Conservation (phyloP, 208 protist species). For the Naegleria fowleri region DNA sequence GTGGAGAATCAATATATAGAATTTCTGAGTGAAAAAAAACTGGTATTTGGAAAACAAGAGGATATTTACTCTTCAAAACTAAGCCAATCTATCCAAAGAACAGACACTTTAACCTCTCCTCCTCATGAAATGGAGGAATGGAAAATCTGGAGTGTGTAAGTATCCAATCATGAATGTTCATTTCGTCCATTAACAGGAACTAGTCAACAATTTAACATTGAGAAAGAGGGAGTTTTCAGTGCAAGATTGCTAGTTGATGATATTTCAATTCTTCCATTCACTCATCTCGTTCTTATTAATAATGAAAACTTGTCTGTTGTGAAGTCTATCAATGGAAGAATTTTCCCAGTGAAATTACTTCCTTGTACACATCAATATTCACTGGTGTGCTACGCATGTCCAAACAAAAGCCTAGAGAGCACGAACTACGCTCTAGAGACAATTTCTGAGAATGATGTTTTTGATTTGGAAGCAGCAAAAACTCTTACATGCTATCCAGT, state of each 20-base stretch:
- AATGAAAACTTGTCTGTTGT: background rate
- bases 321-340: background rate
- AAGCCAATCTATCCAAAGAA: background rate
- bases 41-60: background rate
- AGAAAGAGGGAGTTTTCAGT: background rate
- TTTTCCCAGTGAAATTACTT: background rate
- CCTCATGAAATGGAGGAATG: background rate
- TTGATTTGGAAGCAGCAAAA: background rate
- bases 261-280: background rate
- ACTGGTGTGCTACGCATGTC: background rate
- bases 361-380: background rate
- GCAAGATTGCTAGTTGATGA: background rate
- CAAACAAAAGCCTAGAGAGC: no score
- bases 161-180: background rate
- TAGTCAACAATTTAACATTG: background rate
- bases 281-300: background rate
- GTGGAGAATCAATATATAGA: background rate
- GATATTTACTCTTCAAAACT: background rate
- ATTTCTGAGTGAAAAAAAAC: background rate
- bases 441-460: background rate
- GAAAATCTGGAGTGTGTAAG: background rate
- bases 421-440: background rate
- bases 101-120: background rate
- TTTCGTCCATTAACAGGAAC: background rate
- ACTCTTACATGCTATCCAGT: background rate